Base-by-base conservation (phyloP, 1,139 yeast genomes). In the Lodderomyces oxycetoniae region DNA sequence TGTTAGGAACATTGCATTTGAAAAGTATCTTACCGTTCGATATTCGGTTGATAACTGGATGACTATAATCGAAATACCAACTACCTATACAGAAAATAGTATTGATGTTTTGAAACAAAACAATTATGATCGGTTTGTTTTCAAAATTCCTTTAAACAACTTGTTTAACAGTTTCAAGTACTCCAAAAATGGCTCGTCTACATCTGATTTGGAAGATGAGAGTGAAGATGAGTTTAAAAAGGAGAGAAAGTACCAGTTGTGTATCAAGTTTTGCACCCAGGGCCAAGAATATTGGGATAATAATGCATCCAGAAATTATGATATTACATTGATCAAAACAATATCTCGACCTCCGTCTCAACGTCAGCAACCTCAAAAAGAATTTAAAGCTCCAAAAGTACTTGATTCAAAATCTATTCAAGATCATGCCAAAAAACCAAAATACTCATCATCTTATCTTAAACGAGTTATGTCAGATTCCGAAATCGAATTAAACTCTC, bases 231-330 rank as follows among this genome's bases (percentile, higher is more conserved):
- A 6, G 12, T 24, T n/a, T 26, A 27, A 15, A 25, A 31, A 25
- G 32, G 58, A 50, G 34, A 54, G 54, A 29, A 42, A 41, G 14
- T 62, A 59, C 41, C 54, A 62, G 33, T 63, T 84, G 46, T 85
- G 94, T 49, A 69, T 85, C 26, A 70, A 76, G 37, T 86, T 77
- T 52, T 53, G 50, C 30, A 55, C 75, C 17, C 61, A 62, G 20
- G 66, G 67, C 17, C 52, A 56, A 20, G 89, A 80, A 46, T 74
- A 52, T 50, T 87, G 95, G 95, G 95, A 86, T 56, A 86, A 84
- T 59, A 86, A 87, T 55, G 44, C 58, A 26, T 53, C 51, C 31
- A 55, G 59, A 34, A 86, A 86, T 56, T 86, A 82, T 56, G 66
- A 64, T 32, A 64, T 85, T 17, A 59, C 60, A 34, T 62, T 82